Conservation (phyloP, 176 grass and related monocot species). For the Pharus latifolius region DNA sequence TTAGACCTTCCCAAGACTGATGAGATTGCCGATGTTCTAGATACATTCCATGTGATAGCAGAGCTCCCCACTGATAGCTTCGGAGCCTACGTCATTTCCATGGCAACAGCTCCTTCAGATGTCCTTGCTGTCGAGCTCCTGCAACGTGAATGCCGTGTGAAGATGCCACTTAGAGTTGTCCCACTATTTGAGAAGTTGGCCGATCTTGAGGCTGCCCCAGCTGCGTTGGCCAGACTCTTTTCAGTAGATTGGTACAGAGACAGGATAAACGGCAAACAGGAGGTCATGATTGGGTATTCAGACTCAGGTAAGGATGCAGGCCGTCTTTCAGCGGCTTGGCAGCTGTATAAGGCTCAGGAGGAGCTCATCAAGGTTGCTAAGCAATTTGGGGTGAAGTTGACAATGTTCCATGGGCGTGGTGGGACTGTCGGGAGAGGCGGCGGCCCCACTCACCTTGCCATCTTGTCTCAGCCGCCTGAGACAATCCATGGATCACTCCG, state of each 20-base stretch:
- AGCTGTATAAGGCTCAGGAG: constrained; percentile 35
- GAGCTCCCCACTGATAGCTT: constrained; percentile 32
- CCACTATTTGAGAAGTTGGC: constrained; percentile 35
- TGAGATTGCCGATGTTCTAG: constrained; percentile 30
- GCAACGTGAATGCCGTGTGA: constrained; percentile 30
- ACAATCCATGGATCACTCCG: not conserved
- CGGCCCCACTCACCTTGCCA: constrained; percentile 6
- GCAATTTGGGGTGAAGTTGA: not conserved
- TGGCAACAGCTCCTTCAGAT: constrained; percentile 32
- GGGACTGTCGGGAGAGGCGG: constrained; percentile 8
- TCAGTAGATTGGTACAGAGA: constrained; percentile 27
- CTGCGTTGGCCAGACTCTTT: constrained; percentile 16
- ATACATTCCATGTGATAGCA: constrained; percentile 29
- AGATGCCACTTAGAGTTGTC: constrained; percentile 28
- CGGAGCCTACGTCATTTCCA: constrained; percentile 32
- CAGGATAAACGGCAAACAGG: constrained; percentile 25
- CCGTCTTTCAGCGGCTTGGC: constrained; percentile 31
- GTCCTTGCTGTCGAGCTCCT: constrained; percentile 30
- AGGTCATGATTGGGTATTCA: constrained; percentile 39
- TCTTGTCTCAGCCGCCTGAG: not conserved
- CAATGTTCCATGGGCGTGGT: not conserved
- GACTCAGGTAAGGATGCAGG: constrained; percentile 39
- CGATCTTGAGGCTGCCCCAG: constrained; percentile 25
- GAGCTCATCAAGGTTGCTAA: constrained; percentile 26
- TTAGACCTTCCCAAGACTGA: constrained; percentile 27